Evolutionary conservation across 2,329 filamentous ascomycete genomes (phyloP).

Genomic region (Didymella segeticola): DNA sequence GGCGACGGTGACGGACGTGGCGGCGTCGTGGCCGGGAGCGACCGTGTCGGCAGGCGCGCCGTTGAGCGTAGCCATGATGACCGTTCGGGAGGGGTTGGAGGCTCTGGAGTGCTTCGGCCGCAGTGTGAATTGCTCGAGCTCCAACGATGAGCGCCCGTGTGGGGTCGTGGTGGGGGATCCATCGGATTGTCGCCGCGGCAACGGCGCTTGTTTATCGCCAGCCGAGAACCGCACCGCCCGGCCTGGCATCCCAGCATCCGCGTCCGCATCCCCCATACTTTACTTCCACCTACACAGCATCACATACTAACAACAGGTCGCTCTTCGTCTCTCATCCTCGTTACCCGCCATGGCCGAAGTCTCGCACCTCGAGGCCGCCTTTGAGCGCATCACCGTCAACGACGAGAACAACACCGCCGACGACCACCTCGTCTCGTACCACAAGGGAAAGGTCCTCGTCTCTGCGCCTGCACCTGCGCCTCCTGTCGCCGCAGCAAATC

Average conservation of each 20-base stretch:
- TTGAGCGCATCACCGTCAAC: slow-evolving; percentile 87
- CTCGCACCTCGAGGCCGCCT: slow-evolving; percentile 80
- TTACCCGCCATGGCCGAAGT: slow-evolving; percentile 66
- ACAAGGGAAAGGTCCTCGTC: slow-evolving; percentile 76
- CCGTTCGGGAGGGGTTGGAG: background rate
- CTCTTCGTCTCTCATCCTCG: too few relatives aligned
- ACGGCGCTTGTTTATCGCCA: slow-evolving; percentile 14
- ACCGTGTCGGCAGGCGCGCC: slow-evolving; percentile 43
- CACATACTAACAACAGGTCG: slow-evolving; percentile 17
- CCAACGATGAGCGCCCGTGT: slow-evolving; percentile 4
- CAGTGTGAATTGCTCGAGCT: background rate
- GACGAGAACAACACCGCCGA: slow-evolving; percentile 93
- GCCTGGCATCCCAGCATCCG: slow-evolving; percentile 12
- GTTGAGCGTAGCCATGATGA: slow-evolving; percentile 38
- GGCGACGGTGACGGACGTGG: slow-evolving; percentile 45
- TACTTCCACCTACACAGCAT: too few relatives aligned
- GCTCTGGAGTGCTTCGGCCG: slow-evolving; percentile 6
- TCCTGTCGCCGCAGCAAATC: slow-evolving; percentile 62
- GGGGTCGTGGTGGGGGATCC: slow-evolving; percentile 22
- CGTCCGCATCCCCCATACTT: too few relatives aligned
- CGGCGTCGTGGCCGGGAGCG: slow-evolving; percentile 41
- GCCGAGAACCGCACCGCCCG: slow-evolving; percentile 15
- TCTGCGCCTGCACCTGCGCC: too few relatives aligned
- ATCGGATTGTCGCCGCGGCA: slow-evolving; percentile 2
- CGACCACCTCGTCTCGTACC: slow-evolving; percentile 64